Base-by-base conservation (phyloP, 1,284 basidiomycete genomes). In the Leccinum solheimii region DNA sequence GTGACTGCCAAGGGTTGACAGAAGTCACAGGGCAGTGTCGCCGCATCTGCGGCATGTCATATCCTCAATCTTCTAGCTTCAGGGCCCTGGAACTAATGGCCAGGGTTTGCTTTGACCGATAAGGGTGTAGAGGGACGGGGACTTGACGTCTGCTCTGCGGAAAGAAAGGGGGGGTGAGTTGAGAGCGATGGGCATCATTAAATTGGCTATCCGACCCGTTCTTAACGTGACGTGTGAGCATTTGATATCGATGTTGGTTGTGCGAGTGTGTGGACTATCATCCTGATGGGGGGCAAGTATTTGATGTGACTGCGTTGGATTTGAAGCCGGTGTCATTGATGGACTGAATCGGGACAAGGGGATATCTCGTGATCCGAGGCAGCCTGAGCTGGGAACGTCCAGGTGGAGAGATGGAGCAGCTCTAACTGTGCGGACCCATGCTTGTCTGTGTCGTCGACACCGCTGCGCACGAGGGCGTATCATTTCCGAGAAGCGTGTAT, bases 1-100 rank as follows among this genome's bases (percentile, higher is more conserved):
- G 36, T 38, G 36, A 43, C 40, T 10, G 40, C 66, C 59, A 81
- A 74, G 52, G 78, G 65, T 27, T 75, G 72, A 62, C 79, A 81
- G 27, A 81, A 80, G 19, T 43, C 40, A 43, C 40, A 43, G 40
- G 43, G 19, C 43, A 45, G 36, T 38, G 53, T 83, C 76, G 3
- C 81, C 82, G 60, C 32, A 32, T 83, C 82, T 11, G 82, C 82
- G 23, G 81, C 77, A 49, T 78, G 77, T 19, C 81, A 45, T 19
- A 19, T 19, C 43, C 11, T 45, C 43, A 45, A 45, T 11, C n/a
- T 45, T 19, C 43, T 45, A n/a, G 40, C 43, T 21, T 45, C 43
- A 45, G 77, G 38, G 74, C 68, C 0, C 63, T 63, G 5, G 69
- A 70, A 5, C 79, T 78, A 34, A 74, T 58, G 26, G 80, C 83